A percentile compares a stretch with the other conserved stretches of the same genome.
Evolutionary conservation across 169 alveolate genomes (phyloP).

Genomic region (Sarcocystis neurona): DNA sequence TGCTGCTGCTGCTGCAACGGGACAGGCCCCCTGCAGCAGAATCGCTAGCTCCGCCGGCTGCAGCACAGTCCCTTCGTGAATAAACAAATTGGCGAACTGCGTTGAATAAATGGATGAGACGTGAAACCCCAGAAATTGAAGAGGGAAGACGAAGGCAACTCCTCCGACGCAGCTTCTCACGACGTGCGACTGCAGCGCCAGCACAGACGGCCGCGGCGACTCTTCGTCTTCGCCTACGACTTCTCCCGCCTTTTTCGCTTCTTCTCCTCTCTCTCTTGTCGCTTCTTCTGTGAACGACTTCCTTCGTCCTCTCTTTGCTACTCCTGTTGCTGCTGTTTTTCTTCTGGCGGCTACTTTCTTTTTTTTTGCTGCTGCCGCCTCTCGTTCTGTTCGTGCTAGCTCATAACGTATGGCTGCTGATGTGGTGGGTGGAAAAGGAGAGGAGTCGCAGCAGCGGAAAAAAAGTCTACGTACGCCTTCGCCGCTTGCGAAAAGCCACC

Average conservation of each 20-base stretch:
- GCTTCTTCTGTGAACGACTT: too few relatives aligned
- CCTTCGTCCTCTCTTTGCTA: neutral
- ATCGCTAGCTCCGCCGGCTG: conserved; percentile 57
- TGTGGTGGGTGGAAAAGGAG: neutral
- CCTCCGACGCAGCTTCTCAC: conserved; percentile 74
- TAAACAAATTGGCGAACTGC: conserved; percentile 62
- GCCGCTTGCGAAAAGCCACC: too few relatives aligned
- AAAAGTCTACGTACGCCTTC: too few relatives aligned
- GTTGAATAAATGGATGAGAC: conserved; percentile 71
- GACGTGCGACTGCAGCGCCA: conserved; percentile 74
- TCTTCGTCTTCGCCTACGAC: too few relatives aligned
- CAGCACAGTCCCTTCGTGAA: conserved; percentile 68
- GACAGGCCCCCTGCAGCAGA: conserved; percentile 39
- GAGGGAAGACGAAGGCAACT: conserved; percentile 71
- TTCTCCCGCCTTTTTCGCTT: neutral
- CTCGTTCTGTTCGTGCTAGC: neutral
- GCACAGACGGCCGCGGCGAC: conserved; percentile 33
- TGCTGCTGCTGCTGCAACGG: neutral
- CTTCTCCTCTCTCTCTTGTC: too few relatives aligned
- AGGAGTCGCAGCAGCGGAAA: neutral
- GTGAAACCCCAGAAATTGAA: conserved; percentile 70
- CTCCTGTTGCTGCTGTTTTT: neutral
- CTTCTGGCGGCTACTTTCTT: too few relatives aligned
- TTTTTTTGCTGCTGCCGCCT: conserved; percentile 13
- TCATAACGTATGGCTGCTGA: neutral